Conservation (phyloP, 2,329 filamentous ascomycete species). For the Apiospora rasikravindrae region DNA sequence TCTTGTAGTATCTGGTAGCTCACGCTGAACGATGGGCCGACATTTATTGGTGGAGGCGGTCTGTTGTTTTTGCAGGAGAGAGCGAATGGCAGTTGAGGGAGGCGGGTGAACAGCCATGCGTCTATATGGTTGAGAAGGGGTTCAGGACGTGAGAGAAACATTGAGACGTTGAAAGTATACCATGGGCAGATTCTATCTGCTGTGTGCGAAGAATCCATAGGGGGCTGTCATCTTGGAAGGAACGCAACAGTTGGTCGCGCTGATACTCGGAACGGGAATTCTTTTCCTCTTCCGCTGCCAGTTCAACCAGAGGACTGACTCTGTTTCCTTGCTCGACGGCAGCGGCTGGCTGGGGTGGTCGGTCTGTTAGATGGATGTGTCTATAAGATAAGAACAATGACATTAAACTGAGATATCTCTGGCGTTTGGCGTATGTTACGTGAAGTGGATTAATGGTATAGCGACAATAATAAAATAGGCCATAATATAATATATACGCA, state of each 20-base stretch:
- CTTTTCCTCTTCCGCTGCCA: not conserved
- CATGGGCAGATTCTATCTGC: conserved; percentile 18
- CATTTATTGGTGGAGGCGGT: conserved; percentile 4
- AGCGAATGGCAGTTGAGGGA: not conserved
- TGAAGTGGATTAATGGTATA: not conserved
- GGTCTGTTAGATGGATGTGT: conserved; percentile 15
- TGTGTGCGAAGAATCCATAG: conserved; percentile 7
- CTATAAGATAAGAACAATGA: conserved; percentile 17
- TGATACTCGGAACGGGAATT: not conserved
- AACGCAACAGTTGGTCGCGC: not conserved
- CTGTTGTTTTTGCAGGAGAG: not conserved
- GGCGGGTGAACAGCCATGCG: not conserved
- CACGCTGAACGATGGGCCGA: conserved; percentile 29
- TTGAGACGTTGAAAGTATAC: conserved; percentile 21
- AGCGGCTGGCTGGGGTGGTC: not conserved
- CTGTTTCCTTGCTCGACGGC: not conserved
- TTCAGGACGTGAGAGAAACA: not conserved
- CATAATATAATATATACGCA: not conserved
- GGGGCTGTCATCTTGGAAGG: not conserved
- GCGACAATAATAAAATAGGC: not conserved
- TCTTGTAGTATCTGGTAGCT: conserved; percentile 28
- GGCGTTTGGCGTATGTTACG: not conserved
- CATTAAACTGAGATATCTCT: not conserved
- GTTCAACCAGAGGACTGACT: not conserved
- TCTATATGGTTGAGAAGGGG: not conserved